phyloP scores from a whole-genome alignment of 257 asterid species.

The Craterostigma plantagineum region DNA sequence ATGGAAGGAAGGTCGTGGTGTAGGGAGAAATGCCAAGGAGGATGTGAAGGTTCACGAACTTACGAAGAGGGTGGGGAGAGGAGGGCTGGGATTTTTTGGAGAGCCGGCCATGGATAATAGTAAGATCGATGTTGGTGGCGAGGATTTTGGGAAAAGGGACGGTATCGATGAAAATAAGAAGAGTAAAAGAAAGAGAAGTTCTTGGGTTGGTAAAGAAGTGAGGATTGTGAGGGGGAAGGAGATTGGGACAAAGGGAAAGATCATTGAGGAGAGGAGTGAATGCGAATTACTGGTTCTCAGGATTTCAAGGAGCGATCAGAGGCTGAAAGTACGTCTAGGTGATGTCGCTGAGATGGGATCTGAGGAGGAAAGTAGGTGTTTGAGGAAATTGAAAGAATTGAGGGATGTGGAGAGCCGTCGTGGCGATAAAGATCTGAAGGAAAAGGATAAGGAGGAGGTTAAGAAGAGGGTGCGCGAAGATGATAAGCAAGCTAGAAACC shows the following conservation, averaged over 20 bases:
- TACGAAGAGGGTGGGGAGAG: constrained; percentile 43
- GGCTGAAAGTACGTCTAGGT: constrained; percentile 20
- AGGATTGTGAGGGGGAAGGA: constrained; percentile 49
- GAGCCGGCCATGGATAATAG: constrained; percentile 8
- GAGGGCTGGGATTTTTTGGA: constrained; percentile 56
- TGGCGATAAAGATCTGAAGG: not conserved
- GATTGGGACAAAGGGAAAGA: constrained; percentile 47
- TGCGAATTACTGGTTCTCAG: constrained; percentile 36
- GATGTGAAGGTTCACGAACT: constrained; percentile 39
- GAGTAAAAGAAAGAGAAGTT: constrained; percentile 13
- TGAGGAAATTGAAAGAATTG: constrained; percentile 41
- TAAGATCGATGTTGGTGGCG: constrained; percentile 12
- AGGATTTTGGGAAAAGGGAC: not conserved
- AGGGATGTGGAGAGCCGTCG: constrained; percentile 14
- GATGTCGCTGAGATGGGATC: constrained; percentile 66
- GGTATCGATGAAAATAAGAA: constrained; percentile 9
- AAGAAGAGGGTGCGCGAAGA: constrained; percentile 12
- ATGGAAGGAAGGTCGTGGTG: constrained; percentile 68
- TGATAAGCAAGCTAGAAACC: constrained; percentile 11
- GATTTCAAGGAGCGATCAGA: constrained; percentile 24
- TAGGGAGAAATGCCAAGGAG: constrained; percentile 58
- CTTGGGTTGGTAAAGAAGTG: constrained; percentile 39
- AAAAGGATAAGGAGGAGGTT: constrained; percentile 8
- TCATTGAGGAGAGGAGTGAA: constrained; percentile 31
- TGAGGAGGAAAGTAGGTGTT: constrained; percentile 39